Evolutionary conservation across 148 eudicot species (phyloP).

Genomic region (Beta vulgaris): DNA sequence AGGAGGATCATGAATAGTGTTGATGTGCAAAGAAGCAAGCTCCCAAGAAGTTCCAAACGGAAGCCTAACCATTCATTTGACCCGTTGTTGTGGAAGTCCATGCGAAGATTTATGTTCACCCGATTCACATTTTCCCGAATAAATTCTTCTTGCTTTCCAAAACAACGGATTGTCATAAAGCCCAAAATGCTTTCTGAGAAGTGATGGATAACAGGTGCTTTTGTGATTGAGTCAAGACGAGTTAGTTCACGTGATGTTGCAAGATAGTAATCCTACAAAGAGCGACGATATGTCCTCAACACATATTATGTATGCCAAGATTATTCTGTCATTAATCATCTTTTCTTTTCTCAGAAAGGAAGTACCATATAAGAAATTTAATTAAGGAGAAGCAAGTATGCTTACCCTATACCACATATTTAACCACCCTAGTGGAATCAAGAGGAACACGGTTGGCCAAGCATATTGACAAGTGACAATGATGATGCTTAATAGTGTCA

Average conservation of each 20-base stretch:
- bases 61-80: slow-evolving; percentile 93
- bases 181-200: slow-evolving; percentile 96
- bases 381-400: neutral
- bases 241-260: slow-evolving; percentile 92
- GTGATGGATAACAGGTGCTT: slow-evolving; percentile 92
- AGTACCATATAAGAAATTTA: neutral
- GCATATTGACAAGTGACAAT: slow-evolving; percentile 86
- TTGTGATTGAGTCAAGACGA: slow-evolving; percentile 86
- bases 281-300: neutral
- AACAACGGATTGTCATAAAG: slow-evolving; percentile 90
- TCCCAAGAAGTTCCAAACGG: slow-evolving; percentile 85
- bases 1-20: slow-evolving; percentile 73
- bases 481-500: slow-evolving; percentile 68
- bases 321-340: neutral
- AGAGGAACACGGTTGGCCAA: slow-evolving; percentile 83
- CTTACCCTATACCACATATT: slow-evolving; percentile 89
- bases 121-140: slow-evolving; percentile 63
- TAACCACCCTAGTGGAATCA: slow-evolving; percentile 86
- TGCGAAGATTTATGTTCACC: slow-evolving; percentile 66
- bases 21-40: slow-evolving; percentile 69
- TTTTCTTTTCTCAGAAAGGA: neutral
- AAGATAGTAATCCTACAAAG: slow-evolving; percentile 72
- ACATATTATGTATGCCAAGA: neutral
- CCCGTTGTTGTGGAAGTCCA: slow-evolving; percentile 92
- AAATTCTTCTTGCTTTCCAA: slow-evolving; percentile 69